These are phyloP conservation scores for Pugionium dolabratum DNA, from an alignment of 345 rosid genomes.

Conservation along the genomic window DNA sequence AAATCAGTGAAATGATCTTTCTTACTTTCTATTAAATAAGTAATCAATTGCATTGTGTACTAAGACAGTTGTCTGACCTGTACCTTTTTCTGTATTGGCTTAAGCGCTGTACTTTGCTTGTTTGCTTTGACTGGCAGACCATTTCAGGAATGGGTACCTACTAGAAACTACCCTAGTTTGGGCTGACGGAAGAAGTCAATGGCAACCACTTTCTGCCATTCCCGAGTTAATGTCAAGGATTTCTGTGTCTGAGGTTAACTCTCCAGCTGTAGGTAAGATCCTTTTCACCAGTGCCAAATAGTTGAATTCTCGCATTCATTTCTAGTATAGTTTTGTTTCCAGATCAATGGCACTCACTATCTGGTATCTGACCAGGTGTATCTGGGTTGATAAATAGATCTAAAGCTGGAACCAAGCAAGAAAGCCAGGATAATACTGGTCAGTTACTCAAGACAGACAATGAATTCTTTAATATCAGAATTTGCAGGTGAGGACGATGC, in stretches of 20 bases:
- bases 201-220: constrained; percentile 80
- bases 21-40: constrained; percentile 28
- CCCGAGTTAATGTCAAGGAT: constrained; percentile 58
- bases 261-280: constrained; percentile 49
- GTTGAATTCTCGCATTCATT: not conserved
- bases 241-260: constrained; percentile 40
- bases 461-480: not conserved
- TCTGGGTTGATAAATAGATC: constrained; percentile 34
- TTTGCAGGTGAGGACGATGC: constrained; percentile 19
- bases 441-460: constrained; percentile 14
- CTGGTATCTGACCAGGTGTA: constrained; percentile 19
- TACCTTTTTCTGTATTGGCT: constrained; percentile 47
- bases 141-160: constrained; percentile 73
- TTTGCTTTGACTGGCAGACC: constrained; percentile 73
- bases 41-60: constrained; percentile 41
- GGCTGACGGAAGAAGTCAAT: constrained; percentile 81
- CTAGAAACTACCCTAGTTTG: constrained; percentile 70
- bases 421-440: constrained; percentile 31
- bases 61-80: constrained; percentile 47
- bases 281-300: not conserved
- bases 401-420: constrained; percentile 28
- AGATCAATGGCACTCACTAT: constrained; percentile 20
- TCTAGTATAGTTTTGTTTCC: constrained; percentile 15
- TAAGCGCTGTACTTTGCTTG: constrained; percentile 49
- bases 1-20: constrained; percentile 4